Evolutionary conservation across 1,139 yeast genomes (phyloP), one percentile per base, ranked within the genome.

Genomic region (Scheffersomyces illinoinensis): DNA sequence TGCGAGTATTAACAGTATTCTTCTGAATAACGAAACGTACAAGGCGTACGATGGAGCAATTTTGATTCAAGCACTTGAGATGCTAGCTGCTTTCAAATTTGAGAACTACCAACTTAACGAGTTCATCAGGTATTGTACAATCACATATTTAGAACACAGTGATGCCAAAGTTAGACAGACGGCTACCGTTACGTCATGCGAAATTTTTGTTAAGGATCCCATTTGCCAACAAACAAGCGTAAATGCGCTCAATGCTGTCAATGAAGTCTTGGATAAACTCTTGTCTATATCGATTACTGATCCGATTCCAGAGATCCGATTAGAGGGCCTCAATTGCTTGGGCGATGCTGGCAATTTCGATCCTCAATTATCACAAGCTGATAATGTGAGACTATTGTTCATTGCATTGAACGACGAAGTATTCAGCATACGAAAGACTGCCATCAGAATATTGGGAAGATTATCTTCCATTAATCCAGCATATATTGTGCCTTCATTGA

Each of bases 321-420:
- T 90, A 17, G 93, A 91, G 61, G 93, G 96, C 0, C 77, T 96
- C 58, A 83, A 83, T 55, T 84, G 95, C 54, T 77, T 96, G 53
- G 78, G 76, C 6, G 71, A 74, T 53, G 91, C 91, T 49, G 85
- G 88, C 2, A 83, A 84, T 59, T 90, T 95, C 68, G 98, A 95
- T 68, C 92, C 97, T 0, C 99, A 95, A 67, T 76, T 96, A 53
- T 91, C 98, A 0, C 98, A 95, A 72, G 97, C 97, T 0, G 97
- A 90, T 62, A 93, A 93, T 69, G 96, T 93, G 23, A 82, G 93
- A 58, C 75, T 93, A 39, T 77, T 96, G 48, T 91, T 95, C 68
- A 91, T 93, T 80, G 96, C 97, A 0, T 78, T 95, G 58, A 91
- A 96, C 69, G 99, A 96, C 73, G 99, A 93, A 71, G 86, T 85